phyloP scores from a whole-genome alignment of 2,329 filamentous ascomycete genomes.

The Fusarium devonianum region DNA sequence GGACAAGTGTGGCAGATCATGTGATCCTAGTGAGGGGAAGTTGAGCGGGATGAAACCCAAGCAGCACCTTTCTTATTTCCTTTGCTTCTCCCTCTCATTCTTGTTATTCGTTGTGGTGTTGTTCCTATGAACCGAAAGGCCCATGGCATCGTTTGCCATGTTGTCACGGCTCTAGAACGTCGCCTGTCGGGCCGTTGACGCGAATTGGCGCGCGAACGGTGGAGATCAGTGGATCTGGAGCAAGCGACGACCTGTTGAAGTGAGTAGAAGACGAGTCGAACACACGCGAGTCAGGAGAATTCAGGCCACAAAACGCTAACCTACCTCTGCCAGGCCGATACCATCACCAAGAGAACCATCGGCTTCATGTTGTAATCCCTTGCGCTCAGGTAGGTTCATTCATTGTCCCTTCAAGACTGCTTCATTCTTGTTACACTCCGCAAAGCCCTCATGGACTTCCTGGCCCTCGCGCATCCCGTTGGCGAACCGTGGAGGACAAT shows the following conservation, averaged over 20 bases:
- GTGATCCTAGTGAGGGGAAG: constrained; percentile 45
- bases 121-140: constrained; percentile 4
- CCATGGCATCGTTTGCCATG: constrained; percentile 4
- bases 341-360: background rate
- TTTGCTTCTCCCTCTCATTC: constrained; percentile 17
- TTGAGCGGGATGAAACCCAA: constrained; percentile 39
- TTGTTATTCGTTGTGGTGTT: constrained; percentile 13
- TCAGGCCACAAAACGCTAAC: constrained; percentile 9
- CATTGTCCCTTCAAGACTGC: constrained; percentile 1
- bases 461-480: background rate
- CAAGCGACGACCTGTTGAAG: constrained; percentile 4
- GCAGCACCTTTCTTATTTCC: constrained; percentile 22
- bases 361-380: background rate
- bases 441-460: constrained; percentile 5
- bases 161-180: constrained; percentile 19
- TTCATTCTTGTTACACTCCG: background rate
- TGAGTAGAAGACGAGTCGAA: constrained; percentile 11
- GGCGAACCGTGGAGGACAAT: background rate
- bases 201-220: constrained; percentile 11
- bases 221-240: constrained; percentile 23
- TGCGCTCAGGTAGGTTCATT: constrained; percentile 3
- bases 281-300: background rate
- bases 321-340: constrained; percentile 10
- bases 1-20: constrained; percentile 39
- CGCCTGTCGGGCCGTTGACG: constrained; percentile 3